Conservation (phyloP, 169 alveolate species). For the Neospora caninum region DNA sequence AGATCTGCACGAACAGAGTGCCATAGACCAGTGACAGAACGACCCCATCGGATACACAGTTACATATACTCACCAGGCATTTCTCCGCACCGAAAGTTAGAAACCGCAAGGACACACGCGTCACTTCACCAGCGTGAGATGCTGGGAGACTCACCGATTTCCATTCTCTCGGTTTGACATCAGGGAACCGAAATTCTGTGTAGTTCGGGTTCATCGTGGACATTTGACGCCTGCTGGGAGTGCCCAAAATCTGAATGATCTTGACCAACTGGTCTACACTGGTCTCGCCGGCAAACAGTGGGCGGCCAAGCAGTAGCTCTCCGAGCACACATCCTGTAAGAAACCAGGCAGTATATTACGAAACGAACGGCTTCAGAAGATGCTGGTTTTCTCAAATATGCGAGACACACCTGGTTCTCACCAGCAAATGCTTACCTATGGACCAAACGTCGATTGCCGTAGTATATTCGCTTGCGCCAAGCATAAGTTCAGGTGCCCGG, state of each 20-base stretch:
- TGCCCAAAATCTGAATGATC: constrained; percentile 93
- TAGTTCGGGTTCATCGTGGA: constrained; percentile 94
- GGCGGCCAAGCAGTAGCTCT: constrained; percentile 94
- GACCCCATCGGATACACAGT: not conserved
- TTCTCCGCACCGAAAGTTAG: not conserved
- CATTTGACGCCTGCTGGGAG: constrained; percentile 94
- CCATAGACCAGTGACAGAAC: not conserved
- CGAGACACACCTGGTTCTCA: not conserved
- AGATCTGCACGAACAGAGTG: not conserved
- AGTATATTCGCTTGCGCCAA: constrained; percentile 97
- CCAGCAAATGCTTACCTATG: constrained; percentile 77
- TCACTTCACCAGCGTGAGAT: not conserved
- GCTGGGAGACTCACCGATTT: constrained; percentile 57
- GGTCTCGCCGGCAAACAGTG: constrained; percentile 96
- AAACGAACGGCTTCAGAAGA: not conserved
- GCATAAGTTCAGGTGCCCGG: constrained; percentile 99
- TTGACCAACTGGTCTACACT: constrained; percentile 95
- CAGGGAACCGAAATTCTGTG: constrained; percentile 91
- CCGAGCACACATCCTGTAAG: constrained; percentile 95
- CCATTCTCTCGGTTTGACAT: constrained; percentile 87
- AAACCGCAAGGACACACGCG: not conserved
- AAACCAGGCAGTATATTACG: not conserved
- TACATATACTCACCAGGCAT: not conserved
- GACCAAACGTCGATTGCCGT: constrained; percentile 98
- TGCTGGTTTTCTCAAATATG: not conserved